Base-by-base conservation (phyloP, 768 basidiomycete genomes). In the Mycena leptocephala region DNA sequence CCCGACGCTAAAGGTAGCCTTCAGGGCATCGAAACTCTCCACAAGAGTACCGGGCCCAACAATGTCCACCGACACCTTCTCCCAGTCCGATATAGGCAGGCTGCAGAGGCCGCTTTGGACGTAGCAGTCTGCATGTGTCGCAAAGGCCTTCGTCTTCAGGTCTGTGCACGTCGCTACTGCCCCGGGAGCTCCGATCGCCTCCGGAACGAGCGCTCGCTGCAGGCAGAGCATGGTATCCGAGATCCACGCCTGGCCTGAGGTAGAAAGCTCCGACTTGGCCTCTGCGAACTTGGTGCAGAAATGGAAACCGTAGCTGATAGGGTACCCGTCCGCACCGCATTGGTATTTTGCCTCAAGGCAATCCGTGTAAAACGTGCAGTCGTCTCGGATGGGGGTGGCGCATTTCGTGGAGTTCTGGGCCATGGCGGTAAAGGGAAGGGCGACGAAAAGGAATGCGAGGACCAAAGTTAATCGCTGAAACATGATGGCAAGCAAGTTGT, bases 271-370 rank as follows among this genome's bases (percentile, higher is more conserved):
- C 35, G 59, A 62, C 35, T 41, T 35, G 20, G 59, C 37, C 37
- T 62, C 59, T 13, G 59, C 59, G 26, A 62, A 62, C n/a, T 62
- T 62, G 33, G 33, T 62, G 59, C 59, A 62, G 37, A 62, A 62
- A 20, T 62, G 59, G 59, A 62, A 62, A 35, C 59, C 59, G 35
- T 62, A 62, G 35, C 59, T 16, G 59, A 62, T 35, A 20, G 59
- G 59, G 20, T 62, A 62, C n/a, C 59, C 59, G 22, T 35, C 59
- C 7, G 59, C 11, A 35, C 59, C 59, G 37, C 59, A 62, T 3
- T 37, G 7, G 35, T 62, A 62, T 62, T 62, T 62, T 9, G 59
- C 59, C 59, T 62, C 59, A 11, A 62, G 59, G 59, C 59, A 62
- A 16, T 62, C 59, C 8, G 59, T 62, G 37, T 62, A 62, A 39